Evolutionary conservation across 306 rosid species (phyloP).

Genomic region (Cyamopsis tetragonoloba): DNA sequence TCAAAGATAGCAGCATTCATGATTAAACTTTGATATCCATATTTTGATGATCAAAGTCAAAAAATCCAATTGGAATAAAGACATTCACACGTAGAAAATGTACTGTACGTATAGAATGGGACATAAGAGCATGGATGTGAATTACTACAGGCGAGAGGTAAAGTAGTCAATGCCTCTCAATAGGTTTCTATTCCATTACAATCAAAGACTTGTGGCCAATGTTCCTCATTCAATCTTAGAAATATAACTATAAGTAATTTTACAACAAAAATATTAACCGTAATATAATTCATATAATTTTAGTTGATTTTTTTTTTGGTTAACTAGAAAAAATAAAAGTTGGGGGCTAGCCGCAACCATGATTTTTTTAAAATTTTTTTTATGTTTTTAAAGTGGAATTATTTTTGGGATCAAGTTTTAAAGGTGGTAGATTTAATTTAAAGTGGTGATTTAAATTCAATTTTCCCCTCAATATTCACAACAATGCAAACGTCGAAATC

Average conservation of each 20-base stretch:
- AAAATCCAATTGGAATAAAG: background rate
- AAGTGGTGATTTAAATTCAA: background rate
- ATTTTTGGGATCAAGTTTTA: too few relatives aligned
- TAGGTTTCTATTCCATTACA: background rate
- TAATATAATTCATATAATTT: background rate
- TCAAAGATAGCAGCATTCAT: background rate
- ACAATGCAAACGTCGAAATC: background rate
- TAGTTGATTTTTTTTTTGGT: too few relatives aligned
- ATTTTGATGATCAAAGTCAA: slow-evolving; percentile 2
- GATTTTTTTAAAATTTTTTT: background rate
- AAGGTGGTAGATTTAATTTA: too few relatives aligned
- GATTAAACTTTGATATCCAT: background rate
- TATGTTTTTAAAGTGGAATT: background rate
- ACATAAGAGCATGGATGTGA: background rate
- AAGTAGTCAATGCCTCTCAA: background rate
- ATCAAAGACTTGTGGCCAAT: background rate
- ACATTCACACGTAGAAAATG: background rate
- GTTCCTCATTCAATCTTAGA: background rate
- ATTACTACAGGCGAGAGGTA: background rate
- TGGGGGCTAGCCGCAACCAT: background rate
- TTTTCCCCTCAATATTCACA: background rate
- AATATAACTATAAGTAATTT: background rate
- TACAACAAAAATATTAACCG: background rate
- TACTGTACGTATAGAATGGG: background rate
- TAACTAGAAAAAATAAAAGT: background rate